Base-by-base conservation (phyloP, 148 eudicot genomes). In the Spergularia bocconei region DNA sequence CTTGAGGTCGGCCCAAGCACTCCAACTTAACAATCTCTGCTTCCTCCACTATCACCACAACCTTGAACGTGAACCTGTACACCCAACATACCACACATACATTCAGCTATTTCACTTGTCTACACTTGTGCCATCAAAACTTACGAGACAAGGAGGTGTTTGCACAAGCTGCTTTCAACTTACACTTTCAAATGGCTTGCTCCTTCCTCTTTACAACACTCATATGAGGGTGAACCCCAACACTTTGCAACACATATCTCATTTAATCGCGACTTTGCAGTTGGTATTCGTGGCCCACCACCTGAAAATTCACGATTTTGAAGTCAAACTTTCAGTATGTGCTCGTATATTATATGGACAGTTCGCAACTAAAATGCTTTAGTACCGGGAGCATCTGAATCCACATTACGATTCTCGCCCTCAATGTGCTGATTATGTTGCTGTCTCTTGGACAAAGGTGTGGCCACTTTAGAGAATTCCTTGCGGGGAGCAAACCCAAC, bases 111-210 rank as follows among this genome's bases (percentile, higher is more conserved):
- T 25, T 12, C 12, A 15, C 50, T 29, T 20, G 12, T 3, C 3
- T 19, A n/a, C 7, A 51, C 23, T 16, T 17, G 4, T 14, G 33
- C 21, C 19, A 16, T 57, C 61, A 13, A 19, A 20, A 57, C 61
- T 5, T 19, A 11, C 9, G 25, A 57, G 20, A 17, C 17, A 57
- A 57, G 61, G n/a, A n/a, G 9, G 33, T 20, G 19, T 17, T 4
- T 17, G 53, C 41, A 33, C 20, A 56, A 0, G 47, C 2, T 57
- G 54, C 51, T 41, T 25, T 33, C 56, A 67, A 83, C 99, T 91
- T 80, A 91, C 99, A 82, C 65, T 80, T 72, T 92, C 78, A 89
- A 77, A 84, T 95, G 99, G 86, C 88, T 74, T 13, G 89, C 92
- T 71, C 99, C 97, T 16, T 77, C 83, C 79, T 95, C 97, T 16